Conservation (phyloP, 306 rosid genomes). For the Cyamopsis tetragonoloba region DNA sequence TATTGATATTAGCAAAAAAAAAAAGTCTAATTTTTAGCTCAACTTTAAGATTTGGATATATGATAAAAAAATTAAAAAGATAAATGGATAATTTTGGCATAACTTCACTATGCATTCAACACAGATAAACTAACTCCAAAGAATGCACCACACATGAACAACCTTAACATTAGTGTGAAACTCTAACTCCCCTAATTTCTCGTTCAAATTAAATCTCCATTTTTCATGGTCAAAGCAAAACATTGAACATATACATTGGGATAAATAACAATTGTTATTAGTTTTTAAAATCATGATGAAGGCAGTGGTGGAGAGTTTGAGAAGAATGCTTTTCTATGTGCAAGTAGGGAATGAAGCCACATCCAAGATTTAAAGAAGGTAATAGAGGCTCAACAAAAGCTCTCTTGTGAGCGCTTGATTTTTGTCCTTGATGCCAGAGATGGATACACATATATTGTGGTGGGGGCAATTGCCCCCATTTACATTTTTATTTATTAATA, state of each 20-base stretch:
- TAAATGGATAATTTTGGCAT: background rate
- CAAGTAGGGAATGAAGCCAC: conserved; percentile 43
- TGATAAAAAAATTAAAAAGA: too few species aligned
- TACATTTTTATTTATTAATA: too few species aligned
- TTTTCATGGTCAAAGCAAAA: background rate
- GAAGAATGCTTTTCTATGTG: conserved; percentile 41
- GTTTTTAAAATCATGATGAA: conserved; percentile 24
- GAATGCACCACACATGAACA: conserved; percentile 46
- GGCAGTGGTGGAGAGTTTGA: conserved; percentile 44
- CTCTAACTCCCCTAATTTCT: background rate
- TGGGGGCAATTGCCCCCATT: too few species aligned
- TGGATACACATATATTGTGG: too few species aligned
- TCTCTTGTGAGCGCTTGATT: conserved; percentile 53
- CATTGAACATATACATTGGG: background rate
- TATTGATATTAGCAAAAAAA: too few species aligned
- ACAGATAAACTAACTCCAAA: conserved; percentile 36
- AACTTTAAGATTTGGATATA: too few species aligned
- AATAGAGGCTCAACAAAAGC: conserved; percentile 44
- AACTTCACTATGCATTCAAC: conserved; percentile 19
- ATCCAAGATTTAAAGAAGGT: conserved; percentile 44
- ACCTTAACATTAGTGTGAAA: conserved; percentile 18
- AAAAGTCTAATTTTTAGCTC: too few species aligned
- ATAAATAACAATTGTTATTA: background rate
- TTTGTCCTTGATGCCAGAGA: conserved; percentile 34
- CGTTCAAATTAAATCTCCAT: background rate